Percentiles rank a stretch among this genome's conserved stretches.
phyloP scores from a whole-genome alignment of 768 basidiomycete genomes.

The Dendrothele bispora region DNA sequence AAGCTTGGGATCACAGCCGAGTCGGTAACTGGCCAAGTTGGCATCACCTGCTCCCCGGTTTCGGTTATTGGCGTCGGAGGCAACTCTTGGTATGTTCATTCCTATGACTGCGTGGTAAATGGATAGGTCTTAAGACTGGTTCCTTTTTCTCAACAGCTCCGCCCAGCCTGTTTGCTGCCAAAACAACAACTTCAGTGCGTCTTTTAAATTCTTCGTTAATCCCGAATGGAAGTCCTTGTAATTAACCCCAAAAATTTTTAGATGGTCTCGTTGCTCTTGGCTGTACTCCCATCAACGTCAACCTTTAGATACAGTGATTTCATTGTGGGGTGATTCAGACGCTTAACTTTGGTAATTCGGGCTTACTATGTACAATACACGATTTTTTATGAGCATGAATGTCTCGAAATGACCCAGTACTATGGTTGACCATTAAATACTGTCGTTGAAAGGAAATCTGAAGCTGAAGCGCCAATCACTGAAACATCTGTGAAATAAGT shows the following conservation, averaged over 20 bases:
- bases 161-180: background rate
- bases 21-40: background rate
- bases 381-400: too few relatives aligned
- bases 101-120: background rate
- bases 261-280: background rate
- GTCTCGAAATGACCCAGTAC: too few relatives aligned
- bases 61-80: background rate
- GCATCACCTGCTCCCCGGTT: background rate
- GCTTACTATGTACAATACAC: too few relatives aligned
- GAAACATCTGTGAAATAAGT: too few relatives aligned
- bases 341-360: too few relatives aligned
- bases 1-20: background rate
- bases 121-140: background rate
- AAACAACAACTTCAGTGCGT: background rate
- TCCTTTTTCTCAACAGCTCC: background rate
- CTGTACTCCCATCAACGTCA: too few relatives aligned
- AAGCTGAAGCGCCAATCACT: too few relatives aligned
- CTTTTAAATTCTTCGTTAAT: background rate
- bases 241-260: too few relatives aligned
- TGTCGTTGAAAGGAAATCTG: too few relatives aligned
- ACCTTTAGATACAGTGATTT: too few relatives aligned
- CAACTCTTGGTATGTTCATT: background rate
- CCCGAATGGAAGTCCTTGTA: background rate
- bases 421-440: too few relatives aligned
- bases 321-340: too few relatives aligned